Evolutionary conservation across 345 rosid species (phyloP).

Genomic region (Bretschneidera sinensis): DNA sequence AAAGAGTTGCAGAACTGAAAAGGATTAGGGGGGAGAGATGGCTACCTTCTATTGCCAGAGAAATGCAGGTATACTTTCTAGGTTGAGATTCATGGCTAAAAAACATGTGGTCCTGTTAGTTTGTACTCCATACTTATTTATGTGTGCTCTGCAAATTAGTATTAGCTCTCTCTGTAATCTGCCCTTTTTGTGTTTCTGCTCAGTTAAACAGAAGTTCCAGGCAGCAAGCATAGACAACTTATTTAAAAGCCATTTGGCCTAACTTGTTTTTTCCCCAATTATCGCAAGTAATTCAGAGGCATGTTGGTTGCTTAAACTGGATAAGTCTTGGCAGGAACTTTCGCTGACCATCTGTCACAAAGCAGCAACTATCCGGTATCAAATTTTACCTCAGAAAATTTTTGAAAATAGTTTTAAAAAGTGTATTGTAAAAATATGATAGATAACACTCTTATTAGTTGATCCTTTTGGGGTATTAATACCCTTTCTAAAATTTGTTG

Average conservation of each 20-base stretch:
- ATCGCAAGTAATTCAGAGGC: neutral
- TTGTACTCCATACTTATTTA: neutral
- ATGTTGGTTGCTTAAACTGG: neutral
- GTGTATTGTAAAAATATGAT: neutral
- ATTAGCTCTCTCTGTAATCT: neutral
- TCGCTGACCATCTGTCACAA: neutral
- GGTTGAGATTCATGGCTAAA: constrained; percentile 7
- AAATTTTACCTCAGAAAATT: neutral
- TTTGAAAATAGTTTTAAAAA: too few relatives aligned
- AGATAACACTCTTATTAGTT: too few relatives aligned
- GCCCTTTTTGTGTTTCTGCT: neutral
- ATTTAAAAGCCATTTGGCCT: neutral
- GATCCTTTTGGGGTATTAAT: too few relatives aligned
- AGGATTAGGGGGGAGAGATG: constrained; percentile 76
- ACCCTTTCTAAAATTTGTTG: too few relatives aligned
- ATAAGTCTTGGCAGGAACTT: neutral
- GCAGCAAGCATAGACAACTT: constrained; percentile 9
- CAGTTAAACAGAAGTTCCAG: constrained; percentile 15
- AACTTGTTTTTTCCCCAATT: neutral
- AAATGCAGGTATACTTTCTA: constrained; percentile 35
- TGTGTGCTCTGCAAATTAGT: neutral
- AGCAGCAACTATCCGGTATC: neutral
- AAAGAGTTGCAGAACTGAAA: constrained; percentile 68
- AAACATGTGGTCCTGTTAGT: neutral
- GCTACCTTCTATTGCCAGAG: constrained; percentile 70